These are phyloP conservation scores for Candida michaelii DNA, from an alignment of 805 yeast genomes.

Conservation along the genomic window DNA sequence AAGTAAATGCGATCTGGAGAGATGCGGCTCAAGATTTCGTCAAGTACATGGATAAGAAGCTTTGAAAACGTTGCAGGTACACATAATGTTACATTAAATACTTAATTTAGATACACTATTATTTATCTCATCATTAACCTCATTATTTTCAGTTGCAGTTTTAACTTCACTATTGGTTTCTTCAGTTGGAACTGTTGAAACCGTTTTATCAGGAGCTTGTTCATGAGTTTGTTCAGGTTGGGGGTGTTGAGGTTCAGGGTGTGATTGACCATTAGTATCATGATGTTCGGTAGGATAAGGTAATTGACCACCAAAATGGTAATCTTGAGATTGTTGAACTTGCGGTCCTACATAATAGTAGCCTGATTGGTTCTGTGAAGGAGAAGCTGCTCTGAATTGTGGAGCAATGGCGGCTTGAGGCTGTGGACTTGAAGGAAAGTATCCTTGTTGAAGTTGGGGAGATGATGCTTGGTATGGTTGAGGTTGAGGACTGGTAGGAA, in stretches of 20 bases:
- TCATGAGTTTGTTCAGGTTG: background rate
- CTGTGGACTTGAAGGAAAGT: conserved; percentile 8
- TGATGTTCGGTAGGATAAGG: conserved; percentile 19
- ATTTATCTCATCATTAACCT: conserved; percentile 2
- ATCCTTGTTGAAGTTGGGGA: conserved; percentile 2
- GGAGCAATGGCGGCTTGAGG: conserved; percentile 2
- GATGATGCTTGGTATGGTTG: conserved; percentile 21
- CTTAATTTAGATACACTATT: conserved; percentile 8
- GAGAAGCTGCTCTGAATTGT: background rate
- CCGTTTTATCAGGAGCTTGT: background rate
- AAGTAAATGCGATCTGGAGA: no score
- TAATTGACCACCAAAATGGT: conserved; percentile 17
- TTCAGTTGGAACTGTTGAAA: background rate
- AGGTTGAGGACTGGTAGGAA: conserved; percentile 37
- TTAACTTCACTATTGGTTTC: background rate
- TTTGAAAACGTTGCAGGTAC: no score
- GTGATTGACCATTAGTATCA: background rate
- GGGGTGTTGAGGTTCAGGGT: background rate
- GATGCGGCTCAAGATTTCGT: no score
- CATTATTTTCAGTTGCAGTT: background rate
- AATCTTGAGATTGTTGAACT: conserved; percentile 10
- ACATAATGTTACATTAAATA: conserved; percentile 3
- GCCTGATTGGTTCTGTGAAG: conserved; percentile 9
- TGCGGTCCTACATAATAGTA: conserved; percentile 8
- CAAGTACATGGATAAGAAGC: no score